phyloP scores from a whole-genome alignment of 306 rosid genomes.

The Prinsepia uniflora region DNA sequence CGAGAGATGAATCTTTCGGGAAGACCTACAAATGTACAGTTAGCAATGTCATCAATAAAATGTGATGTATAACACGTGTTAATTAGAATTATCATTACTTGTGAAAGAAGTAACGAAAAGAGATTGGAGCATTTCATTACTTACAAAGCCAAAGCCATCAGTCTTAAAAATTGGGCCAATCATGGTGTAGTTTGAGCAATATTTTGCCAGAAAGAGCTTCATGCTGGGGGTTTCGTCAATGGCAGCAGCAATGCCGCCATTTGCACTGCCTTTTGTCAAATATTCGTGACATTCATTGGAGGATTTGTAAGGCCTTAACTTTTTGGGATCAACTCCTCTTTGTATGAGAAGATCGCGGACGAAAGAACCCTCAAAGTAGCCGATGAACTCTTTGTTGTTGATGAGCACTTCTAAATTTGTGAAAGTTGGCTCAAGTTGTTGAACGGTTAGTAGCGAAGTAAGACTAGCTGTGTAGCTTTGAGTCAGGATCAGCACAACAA shows the following conservation, averaged over 20 bases:
- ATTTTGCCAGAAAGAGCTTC: constrained; percentile 25
- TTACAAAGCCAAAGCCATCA: constrained; percentile 42
- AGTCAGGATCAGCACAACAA: constrained; percentile 54
- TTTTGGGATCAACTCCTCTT: constrained; percentile 30
- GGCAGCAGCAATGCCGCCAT: constrained; percentile 37
- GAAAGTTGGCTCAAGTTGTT: constrained; percentile 41
- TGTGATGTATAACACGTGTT: neutral
- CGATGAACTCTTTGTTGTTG: constrained; percentile 33
- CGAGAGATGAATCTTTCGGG: constrained; percentile 50
- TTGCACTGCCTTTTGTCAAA: constrained; percentile 21
- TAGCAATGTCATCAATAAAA: neutral
- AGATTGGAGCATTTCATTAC: neutral
- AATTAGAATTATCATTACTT: neutral
- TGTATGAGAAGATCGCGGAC: constrained; percentile 29
- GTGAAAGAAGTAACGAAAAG: neutral
- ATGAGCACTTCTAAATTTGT: constrained; percentile 33
- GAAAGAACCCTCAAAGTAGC: constrained; percentile 43
- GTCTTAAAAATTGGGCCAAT: constrained; percentile 22
- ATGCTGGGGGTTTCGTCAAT: constrained; percentile 32
- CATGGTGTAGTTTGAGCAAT: constrained; percentile 35
- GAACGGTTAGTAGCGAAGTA: constrained; percentile 53
- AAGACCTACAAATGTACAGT: constrained; percentile 25
- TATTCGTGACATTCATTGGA: constrained; percentile 7
- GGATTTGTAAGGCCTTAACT: constrained; percentile 21
- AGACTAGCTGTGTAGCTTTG: constrained; percentile 69